Conservation (phyloP, 2,329 filamentous ascomycete genomes). For the Nemania sp. region DNA sequence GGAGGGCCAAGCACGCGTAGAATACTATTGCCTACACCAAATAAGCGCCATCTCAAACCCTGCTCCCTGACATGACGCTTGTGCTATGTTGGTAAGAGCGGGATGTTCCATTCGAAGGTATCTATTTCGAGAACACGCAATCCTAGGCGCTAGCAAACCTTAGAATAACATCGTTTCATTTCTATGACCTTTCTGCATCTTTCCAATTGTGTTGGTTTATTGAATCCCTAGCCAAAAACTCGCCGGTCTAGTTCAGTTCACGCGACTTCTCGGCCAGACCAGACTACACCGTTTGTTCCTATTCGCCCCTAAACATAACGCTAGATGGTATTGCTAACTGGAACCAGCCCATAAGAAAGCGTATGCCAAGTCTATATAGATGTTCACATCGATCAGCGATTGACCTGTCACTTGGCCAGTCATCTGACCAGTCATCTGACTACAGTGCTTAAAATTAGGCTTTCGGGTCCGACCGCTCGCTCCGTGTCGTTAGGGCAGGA, state of each 20-base stretch:
- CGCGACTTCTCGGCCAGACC: slow-evolving; percentile 13
- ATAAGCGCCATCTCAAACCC: slow-evolving; percentile 31
- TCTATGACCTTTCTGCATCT: not conserved
- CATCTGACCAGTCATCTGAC: not conserved
- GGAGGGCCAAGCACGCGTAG: slow-evolving; percentile 38
- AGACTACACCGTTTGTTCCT: no score
- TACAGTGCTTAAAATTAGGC: not conserved
- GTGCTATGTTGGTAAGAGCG: not conserved
- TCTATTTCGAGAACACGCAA: slow-evolving; percentile 16
- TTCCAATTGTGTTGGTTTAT: not conserved
- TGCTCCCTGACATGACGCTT: not conserved
- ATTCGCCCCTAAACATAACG: slow-evolving; percentile 5
- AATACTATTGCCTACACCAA: slow-evolving; percentile 32
- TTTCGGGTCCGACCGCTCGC: not conserved
- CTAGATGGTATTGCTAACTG: not conserved
- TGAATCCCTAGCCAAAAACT: slow-evolving; percentile 1
- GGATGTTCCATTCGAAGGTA: slow-evolving; percentile 8
- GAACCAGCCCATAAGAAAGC: not conserved
- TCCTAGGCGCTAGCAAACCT: slow-evolving; percentile 20
- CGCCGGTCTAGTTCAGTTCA: slow-evolving; percentile 8
- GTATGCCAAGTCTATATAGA: not conserved
- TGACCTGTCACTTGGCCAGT: not conserved
- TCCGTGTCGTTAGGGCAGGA: not conserved
- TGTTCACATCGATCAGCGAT: not conserved
- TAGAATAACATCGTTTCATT: not conserved